These are phyloP conservation scores for Mortierella sp. DNA, from an alignment of 371 early-diverging fungal species.

Conservation along the genomic window DNA sequence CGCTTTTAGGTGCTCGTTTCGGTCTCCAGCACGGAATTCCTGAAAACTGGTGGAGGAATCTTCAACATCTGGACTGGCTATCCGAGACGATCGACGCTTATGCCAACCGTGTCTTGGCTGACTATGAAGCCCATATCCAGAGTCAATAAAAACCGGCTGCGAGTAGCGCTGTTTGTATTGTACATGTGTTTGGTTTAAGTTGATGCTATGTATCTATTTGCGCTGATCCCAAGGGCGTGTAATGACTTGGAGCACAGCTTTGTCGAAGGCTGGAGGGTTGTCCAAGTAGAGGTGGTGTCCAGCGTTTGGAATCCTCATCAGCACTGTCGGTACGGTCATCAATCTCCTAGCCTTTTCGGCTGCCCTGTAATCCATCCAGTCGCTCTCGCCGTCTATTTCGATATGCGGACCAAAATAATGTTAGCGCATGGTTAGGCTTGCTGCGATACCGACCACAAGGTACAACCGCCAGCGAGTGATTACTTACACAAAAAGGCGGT, in stretches of 20 bases:
- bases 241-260: slow-evolving; percentile 55
- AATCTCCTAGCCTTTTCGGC: slow-evolving; percentile 71
- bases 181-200: background rate
- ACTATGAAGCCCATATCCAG: slow-evolving; percentile 10
- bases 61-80: slow-evolving; percentile 67
- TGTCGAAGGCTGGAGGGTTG: slow-evolving; percentile 84
- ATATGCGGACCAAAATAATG: background rate
- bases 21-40: slow-evolving; percentile 62
- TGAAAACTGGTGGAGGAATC: slow-evolving; percentile 47
- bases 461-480: background rate
- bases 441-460: background rate
- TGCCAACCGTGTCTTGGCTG: slow-evolving; percentile 38
- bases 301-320: slow-evolving; percentile 66
- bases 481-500: slow-evolving; percentile 80
- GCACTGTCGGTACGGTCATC: slow-evolving; percentile 70
- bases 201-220: background rate
- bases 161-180: background rate
- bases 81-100: slow-evolving; percentile 64
- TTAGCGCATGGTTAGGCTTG: background rate
- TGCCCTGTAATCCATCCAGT: slow-evolving; percentile 94
- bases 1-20: slow-evolving; percentile 72
- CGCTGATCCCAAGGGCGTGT: slow-evolving; percentile 45
- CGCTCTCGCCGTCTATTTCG: slow-evolving; percentile 60
- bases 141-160: background rate
- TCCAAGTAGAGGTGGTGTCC: slow-evolving; percentile 94